A percentile compares a stretch with the other conserved stretches of the same genome.
phyloP scores from a whole-genome alignment of 1,284 basidiomycete genomes.

The Malassezia equina region DNA sequence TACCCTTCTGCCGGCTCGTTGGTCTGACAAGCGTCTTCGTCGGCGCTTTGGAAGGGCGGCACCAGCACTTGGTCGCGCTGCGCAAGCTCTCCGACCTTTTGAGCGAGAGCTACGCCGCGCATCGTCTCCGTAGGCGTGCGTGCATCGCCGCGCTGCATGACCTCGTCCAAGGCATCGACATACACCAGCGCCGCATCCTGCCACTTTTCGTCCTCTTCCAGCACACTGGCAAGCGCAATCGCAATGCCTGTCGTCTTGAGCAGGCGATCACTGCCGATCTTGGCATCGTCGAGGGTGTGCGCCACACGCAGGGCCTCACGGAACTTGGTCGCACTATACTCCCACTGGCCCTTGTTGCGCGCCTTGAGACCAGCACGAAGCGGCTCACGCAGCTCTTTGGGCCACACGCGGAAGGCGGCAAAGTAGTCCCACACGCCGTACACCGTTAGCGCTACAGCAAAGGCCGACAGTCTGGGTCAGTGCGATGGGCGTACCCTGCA shows the following conservation, averaged over 20 bases:
- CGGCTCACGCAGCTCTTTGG: constrained; percentile 38
- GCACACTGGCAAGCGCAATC: constrained; percentile 38
- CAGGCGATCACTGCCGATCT: constrained; percentile 21
- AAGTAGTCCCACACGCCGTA: constrained; percentile 41
- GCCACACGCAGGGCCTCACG: constrained; percentile 32
- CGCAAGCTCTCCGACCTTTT: constrained; percentile 37
- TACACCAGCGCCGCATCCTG: constrained; percentile 25
- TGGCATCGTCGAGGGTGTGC: constrained; percentile 10
- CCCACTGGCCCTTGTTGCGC: constrained; percentile 33
- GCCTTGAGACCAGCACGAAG: constrained; percentile 43
- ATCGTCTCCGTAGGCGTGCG: constrained; percentile 25
- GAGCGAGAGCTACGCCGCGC: constrained; percentile 36
- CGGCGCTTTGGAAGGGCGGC: constrained; percentile 12
- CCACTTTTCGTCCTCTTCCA: constrained; percentile 33
- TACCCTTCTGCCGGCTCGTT: constrained; percentile 35
- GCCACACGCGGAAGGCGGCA: constrained; percentile 45
- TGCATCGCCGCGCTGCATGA: constrained; percentile 18
- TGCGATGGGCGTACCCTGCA: constrained; percentile 5
- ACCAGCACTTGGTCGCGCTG: constrained; percentile 21
- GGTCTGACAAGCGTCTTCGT: constrained; percentile 13
- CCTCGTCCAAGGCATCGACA: constrained; percentile 35
- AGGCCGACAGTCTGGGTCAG: constrained; percentile 21
- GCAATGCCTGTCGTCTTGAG: constrained; percentile 46
- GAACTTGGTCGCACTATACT: constrained; percentile 33
- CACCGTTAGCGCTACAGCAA: constrained; percentile 38